Base-by-base conservation (phyloP, 2,329 filamentous ascomycete genomes). In the Biscogniauxia marginata region DNA sequence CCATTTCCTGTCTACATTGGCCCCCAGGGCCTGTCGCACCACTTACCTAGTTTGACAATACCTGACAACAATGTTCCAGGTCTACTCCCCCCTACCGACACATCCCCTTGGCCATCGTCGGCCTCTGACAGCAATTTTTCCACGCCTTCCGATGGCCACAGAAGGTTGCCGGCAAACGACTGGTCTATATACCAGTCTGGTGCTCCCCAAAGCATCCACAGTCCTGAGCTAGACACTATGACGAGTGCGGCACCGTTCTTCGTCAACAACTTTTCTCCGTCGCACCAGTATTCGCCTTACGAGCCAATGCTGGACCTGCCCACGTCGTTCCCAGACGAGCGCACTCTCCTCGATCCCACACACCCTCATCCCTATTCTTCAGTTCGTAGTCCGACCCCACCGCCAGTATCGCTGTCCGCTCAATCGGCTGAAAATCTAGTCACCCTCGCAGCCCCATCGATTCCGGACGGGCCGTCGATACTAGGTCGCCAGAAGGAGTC, bases 331-430 rank as follows among this genome's bases (percentile, higher is more conserved):
- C 56, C 71, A 39, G 73, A 76, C 24, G 69, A 73, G 25, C 65
- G 63, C 47, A 53, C 67, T 44, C 62, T 66, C 46, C 68, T 77
- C 53, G 73, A 74, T 4, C 48, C 57, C 30, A 39, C 30, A 44
- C 67, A 69, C 52, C 57, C 73, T 39, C 70, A 74, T 46, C 67
- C 71, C 46, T 74, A 74, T 57, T 73, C 72, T 67, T 71, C 76
- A 68, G 74, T 81, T 73, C 78, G 79, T 75, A 78, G 75, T 71
- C 72, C 76, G 61, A 78, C 78, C 67, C 78, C 79, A 71, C 73
- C 74, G 67, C 68, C 75, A 65, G 68, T 76, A 63, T 62, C 70
- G 58, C 74, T 70, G 52, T 73, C 76, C 67, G 73, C 75, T 68
- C 75, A 77, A 71, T 73, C 74, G 64, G 74, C 74, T 71, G 80